phyloP scores from a whole-genome alignment of 1,139 yeast species.

The Hyphopichia burtonii region DNA sequence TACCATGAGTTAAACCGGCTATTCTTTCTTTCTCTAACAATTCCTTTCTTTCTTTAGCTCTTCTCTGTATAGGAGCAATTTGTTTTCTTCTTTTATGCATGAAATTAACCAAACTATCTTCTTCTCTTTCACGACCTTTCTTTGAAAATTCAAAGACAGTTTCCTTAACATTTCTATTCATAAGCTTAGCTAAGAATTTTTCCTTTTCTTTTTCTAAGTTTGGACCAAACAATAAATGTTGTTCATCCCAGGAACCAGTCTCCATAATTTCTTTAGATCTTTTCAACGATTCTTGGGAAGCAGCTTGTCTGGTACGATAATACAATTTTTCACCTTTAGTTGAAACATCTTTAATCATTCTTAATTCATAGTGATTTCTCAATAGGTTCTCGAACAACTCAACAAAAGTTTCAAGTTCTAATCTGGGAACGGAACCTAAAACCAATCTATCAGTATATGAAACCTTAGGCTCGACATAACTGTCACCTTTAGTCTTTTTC shows the following conservation, averaged over 20 bases:
- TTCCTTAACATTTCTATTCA: conserved; percentile 69
- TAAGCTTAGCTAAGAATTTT: conserved; percentile 66
- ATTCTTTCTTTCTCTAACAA: conserved; percentile 70
- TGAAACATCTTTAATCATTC: conserved; percentile 67
- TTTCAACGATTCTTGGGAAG: conserved; percentile 80
- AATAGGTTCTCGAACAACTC: conserved; percentile 70
- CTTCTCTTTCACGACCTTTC: conserved; percentile 46
- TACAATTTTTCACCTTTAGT: conserved; percentile 85
- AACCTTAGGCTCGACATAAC: conserved; percentile 51
- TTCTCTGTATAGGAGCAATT: conserved; percentile 81
- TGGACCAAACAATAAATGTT: conserved; percentile 73
- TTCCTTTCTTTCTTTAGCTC: conserved; percentile 70
- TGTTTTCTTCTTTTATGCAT: conserved; percentile 87
- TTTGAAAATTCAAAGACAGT: conserved; percentile 89
- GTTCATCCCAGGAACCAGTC: conserved; percentile 84
- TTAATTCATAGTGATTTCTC: conserved; percentile 67
- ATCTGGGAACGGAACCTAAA: conserved; percentile 79
- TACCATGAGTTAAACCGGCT: conserved; percentile 71
- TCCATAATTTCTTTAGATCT: conserved; percentile 77
- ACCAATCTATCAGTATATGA: conserved; percentile 78
- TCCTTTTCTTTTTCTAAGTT: conserved; percentile 74
- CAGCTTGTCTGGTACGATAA: conserved; percentile 80
- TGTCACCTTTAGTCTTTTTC: conserved; percentile 42
- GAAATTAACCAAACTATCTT: conserved; percentile 71
- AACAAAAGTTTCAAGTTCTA: conserved; percentile 64